These are phyloP conservation scores for Xerophyta viscosa DNA, from an alignment of 106 monocot genomes.

Conservation along the genomic window DNA sequence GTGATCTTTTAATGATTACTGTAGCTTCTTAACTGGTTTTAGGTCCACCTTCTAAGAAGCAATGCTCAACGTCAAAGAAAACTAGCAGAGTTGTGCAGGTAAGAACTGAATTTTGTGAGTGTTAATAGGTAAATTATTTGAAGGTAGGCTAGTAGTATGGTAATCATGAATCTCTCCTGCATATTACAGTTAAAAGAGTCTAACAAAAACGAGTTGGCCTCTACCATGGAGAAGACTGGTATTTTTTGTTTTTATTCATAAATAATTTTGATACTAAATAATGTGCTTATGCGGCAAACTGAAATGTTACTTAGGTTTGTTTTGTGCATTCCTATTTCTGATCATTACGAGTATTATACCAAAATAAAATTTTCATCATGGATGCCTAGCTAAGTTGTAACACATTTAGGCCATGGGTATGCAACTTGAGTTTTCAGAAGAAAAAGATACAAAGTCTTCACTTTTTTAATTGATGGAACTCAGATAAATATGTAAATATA, in stretches of 20 bases:
- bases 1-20: background rate
- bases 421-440: no score
- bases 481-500: no score
- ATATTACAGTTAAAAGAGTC: slow-evolving; percentile 15
- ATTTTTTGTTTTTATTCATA: background rate
- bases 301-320: no score
- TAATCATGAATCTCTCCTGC: background rate
- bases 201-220: slow-evolving; percentile 2
- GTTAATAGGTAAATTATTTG: background rate
- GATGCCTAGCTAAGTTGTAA: no score
- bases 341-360: no score
- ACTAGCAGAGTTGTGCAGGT: slow-evolving; percentile 6
- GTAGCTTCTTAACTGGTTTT: slow-evolving; percentile 2
- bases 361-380: no score
- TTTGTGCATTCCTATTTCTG: no score
- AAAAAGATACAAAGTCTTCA: no score
- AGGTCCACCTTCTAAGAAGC: slow-evolving; percentile 22
- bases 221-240: slow-evolving; percentile 19
- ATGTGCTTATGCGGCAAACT: no score
- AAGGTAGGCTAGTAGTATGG: background rate
- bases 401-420: no score
- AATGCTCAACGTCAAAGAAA: slow-evolving; percentile 10
- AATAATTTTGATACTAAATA: background rate
- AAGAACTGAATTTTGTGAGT: slow-evolving; percentile 5
- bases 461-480: no score